Conservation (phyloP, 352 stramenopile species). For the Phytophthora meadii region DNA sequence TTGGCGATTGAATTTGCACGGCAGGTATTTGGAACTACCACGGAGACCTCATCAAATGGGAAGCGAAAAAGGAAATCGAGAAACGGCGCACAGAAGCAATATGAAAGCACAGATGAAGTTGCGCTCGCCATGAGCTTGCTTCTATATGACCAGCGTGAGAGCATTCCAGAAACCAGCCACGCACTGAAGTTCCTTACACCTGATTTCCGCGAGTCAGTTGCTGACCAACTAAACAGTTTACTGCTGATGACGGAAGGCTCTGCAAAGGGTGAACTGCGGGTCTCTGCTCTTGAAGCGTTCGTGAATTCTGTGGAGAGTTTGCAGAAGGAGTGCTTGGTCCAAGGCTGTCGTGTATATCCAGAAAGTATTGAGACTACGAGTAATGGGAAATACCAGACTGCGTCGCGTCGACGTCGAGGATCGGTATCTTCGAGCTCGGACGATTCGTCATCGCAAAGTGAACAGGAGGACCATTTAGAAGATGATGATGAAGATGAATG, state of each 20-base stretch:
- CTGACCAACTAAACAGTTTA: slow-evolving; percentile 49
- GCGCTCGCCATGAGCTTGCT: slow-evolving; percentile 46
- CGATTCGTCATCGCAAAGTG: slow-evolving; percentile 45
- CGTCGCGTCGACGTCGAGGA: slow-evolving; percentile 13
- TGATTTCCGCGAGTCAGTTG: slow-evolving; percentile 52
- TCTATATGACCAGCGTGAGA: slow-evolving; percentile 39
- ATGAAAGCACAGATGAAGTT: slow-evolving; percentile 18
- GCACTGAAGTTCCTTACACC: slow-evolving; percentile 43
- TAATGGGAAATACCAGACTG: slow-evolving; percentile 27
- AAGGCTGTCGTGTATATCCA: slow-evolving; percentile 50
- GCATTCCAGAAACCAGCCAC: slow-evolving; percentile 31
- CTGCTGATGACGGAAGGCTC: slow-evolving; percentile 23
- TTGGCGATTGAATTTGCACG: slow-evolving; percentile 44
- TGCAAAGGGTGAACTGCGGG: not conserved
- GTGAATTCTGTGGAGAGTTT: slow-evolving; percentile 41
- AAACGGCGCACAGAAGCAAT: slow-evolving; percentile 6
- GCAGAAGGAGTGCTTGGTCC: slow-evolving; percentile 41
- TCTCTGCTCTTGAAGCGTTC: slow-evolving; percentile 49
- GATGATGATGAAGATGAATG: slow-evolving; percentile 41
- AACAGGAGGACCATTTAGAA: slow-evolving; percentile 37
- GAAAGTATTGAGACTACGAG: slow-evolving; percentile 25
- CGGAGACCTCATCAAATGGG: slow-evolving; percentile 13
- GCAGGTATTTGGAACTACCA: slow-evolving; percentile 30
- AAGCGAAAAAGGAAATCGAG: slow-evolving; percentile 29
- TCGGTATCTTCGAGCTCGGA: slow-evolving; percentile 45